Base-by-base conservation (phyloP, 1,284 basidiomycete species). In the Sporisorium sorghi region DNA sequence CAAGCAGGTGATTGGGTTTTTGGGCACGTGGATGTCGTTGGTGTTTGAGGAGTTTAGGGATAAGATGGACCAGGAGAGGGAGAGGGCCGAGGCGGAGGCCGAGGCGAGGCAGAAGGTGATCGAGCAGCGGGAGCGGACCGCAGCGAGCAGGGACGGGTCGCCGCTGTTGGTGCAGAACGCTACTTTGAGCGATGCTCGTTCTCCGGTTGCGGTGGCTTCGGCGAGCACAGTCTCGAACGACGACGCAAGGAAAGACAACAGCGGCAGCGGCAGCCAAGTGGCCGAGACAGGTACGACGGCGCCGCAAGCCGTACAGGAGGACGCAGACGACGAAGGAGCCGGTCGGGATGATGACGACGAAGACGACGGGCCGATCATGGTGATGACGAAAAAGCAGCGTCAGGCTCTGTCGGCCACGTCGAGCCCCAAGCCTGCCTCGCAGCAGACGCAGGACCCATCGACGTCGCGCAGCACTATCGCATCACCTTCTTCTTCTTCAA, bases 11-110 rank as follows among this genome's bases (percentile, higher is more conserved):
- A 91, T 97, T 74, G 88, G 91, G 69, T 93, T 95, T 78, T 88
- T 97, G 76, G 94, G 91, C n/a, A 91, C 92, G 72, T 97, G 94
- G 94, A 95, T 97, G 67, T 89, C 90, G 79, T 89, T 90, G 68
- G 89, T 90, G 26, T 97, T 98, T 83, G 88, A 87, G 80, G 73
- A 78, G 51, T 65, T 58, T 30, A 51, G 58, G 37, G 72, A 71
- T 23, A 56, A 59, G 48, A 49, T 70, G 46, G 63, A 72, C 43
- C 64, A 75, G 50, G 61, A 78, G 57, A 35, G 55, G 55, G 51
- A 72, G 51, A 48, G 32, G n/a, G 54, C 32, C 17, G 58, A 60
- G 48, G 63, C 50, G 51, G 56, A 57, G 28, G 57, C 23, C n/a
- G n/a, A n/a, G n/a, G n/a, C n/a, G n/a, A n/a, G n/a, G 55, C 50